Evolutionary conservation across 805 yeast species (phyloP).

Genomic region (Citeromyces nyonsensis): DNA sequence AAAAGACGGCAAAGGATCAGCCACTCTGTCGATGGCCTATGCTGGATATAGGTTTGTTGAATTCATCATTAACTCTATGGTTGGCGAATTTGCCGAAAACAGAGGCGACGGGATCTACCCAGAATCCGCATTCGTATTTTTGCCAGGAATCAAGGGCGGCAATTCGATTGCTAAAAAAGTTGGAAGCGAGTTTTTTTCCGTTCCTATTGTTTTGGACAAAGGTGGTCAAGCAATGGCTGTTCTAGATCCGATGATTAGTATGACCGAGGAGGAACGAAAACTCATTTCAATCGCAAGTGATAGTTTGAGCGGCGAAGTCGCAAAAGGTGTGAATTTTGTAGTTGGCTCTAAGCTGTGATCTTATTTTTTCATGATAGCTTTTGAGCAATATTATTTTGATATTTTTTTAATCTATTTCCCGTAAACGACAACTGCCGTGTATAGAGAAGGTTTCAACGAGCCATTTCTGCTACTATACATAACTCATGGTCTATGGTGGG

Average conservation of each 20-base stretch:
- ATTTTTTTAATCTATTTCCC: no score
- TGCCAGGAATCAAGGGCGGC: slow-evolving; percentile 39
- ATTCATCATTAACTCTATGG: slow-evolving; percentile 13
- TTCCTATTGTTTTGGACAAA: slow-evolving; percentile 23
- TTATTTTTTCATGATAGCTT: no score
- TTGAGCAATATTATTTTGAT: no score
- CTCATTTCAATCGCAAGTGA: slow-evolving; percentile 1
- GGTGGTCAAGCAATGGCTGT: slow-evolving; percentile 6
- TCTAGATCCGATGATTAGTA: neutral
- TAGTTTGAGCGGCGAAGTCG: neutral
- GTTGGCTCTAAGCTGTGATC: slow-evolving; percentile 1
- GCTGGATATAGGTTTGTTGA: slow-evolving; percentile 73
- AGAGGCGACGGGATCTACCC: slow-evolving; percentile 10
- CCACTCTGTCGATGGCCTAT: slow-evolving; percentile 76
- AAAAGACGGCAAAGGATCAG: slow-evolving; percentile 73
- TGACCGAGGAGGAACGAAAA: neutral
- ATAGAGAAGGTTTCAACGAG: slow-evolving; percentile 41
- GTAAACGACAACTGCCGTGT: slow-evolving; percentile 58
- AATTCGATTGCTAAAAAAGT: slow-evolving; percentile 20
- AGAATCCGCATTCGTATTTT: slow-evolving; percentile 34
- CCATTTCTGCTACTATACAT: slow-evolving; percentile 52
- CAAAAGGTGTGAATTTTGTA: slow-evolving; percentile 1
- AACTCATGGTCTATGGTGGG: slow-evolving; percentile 71
- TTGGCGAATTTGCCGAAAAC: neutral
- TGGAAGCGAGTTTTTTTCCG: slow-evolving; percentile 27